These are phyloP conservation scores for Tephrocybe sp. DNA, from an alignment of 768 basidiomycete species.

Conservation along the genomic window DNA sequence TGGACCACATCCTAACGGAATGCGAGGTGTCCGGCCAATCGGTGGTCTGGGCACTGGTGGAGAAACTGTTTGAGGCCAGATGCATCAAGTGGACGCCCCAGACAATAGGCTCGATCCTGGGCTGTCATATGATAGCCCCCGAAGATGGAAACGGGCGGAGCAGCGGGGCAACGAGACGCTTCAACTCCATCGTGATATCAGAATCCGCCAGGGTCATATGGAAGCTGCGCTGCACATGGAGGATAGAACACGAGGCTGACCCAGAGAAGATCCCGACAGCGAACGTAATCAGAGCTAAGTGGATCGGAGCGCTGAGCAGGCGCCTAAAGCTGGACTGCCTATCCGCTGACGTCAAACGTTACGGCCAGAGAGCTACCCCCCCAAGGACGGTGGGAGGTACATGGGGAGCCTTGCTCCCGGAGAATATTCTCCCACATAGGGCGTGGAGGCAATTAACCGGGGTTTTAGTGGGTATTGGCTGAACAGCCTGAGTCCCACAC, in stretches of 20 bases:
- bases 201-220: constrained; percentile 29
- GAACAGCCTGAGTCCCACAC: no score
- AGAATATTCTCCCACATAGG: no score
- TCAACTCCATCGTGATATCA: constrained; percentile 23
- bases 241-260: constrained; percentile 16
- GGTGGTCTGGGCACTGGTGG: no score
- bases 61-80: no score
- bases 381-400: not conserved
- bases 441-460: no score
- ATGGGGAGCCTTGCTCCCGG: not conserved
- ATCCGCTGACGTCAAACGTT: not conserved
- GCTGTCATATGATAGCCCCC: constrained; percentile 6
- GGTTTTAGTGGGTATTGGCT: no score
- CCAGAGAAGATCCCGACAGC: not conserved
- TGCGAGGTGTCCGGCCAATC: no score
- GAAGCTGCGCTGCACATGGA: constrained; percentile 24
- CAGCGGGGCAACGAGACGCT: constrained; percentile 6
- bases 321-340: not conserved
- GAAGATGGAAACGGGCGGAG: not conserved
- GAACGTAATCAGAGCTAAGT: not conserved
- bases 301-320: not conserved
- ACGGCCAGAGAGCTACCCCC: not conserved
- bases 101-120: constrained; percentile 21
- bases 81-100: no score
- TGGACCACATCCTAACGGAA: no score